These are phyloP conservation scores for Zygotorulaspora chibaensis DNA, from an alignment of 805 yeast genomes.

Conservation along the genomic window DNA sequence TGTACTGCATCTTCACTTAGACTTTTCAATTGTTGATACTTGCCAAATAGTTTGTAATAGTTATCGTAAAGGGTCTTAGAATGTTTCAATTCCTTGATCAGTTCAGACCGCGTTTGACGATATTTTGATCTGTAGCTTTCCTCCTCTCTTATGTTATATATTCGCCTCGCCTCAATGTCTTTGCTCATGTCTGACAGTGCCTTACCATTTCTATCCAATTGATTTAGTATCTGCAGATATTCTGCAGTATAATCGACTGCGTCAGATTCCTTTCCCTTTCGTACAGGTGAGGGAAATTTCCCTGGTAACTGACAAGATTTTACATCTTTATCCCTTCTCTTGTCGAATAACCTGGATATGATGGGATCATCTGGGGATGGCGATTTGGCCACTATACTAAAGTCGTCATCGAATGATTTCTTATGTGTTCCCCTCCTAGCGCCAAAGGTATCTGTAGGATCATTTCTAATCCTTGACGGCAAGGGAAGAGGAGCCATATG, in stretches of 20 bases:
- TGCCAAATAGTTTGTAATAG: conserved; percentile 31
- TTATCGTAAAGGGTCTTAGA: conserved; percentile 36
- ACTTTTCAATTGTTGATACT: conserved; percentile 30
- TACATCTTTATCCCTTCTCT: conserved; percentile 1
- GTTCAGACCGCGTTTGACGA: conserved; percentile 28
- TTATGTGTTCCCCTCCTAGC: conserved; percentile 11
- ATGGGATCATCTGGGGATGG: conserved; percentile 24
- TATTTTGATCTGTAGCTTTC: conserved; percentile 24
- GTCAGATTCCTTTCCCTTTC: conserved; percentile 1
- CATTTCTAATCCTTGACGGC: conserved; percentile 8
- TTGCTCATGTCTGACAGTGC: conserved; percentile 19
- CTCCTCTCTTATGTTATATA: conserved; percentile 10
- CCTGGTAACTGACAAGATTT: conserved; percentile 23
- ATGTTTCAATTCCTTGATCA: conserved; percentile 34
- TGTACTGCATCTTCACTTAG: conserved; percentile 9
- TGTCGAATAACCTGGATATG: conserved; percentile 23
- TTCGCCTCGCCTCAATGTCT: conserved; percentile 12
- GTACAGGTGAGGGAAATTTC: conserved; percentile 31
- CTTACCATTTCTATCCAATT: conserved; percentile 27
- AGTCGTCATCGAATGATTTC: conserved; percentile 5
- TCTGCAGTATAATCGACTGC: conserved; percentile 17
- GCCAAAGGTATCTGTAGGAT: conserved; percentile 27
- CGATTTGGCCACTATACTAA: conserved; percentile 15
- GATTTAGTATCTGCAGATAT: conserved; percentile 22
- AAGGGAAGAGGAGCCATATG: conserved; percentile 18